A percentile compares a stretch with the other conserved stretches of the same genome.
phyloP scores from a whole-genome alignment of 805 yeast species.

The Lachancea sp. region DNA sequence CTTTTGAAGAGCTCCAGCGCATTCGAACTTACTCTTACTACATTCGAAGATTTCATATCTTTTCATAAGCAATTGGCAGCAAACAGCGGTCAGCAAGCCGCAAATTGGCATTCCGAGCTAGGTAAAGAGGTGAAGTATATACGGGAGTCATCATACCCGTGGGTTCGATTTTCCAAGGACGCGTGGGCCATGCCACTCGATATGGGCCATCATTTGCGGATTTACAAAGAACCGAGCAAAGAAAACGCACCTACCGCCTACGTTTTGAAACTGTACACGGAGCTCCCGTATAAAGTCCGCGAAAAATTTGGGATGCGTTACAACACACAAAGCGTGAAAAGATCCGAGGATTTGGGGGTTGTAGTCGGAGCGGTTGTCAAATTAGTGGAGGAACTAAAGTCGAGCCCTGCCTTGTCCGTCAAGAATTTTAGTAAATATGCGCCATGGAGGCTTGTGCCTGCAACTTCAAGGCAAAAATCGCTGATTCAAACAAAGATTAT shows the following conservation, averaged over 20 bases:
- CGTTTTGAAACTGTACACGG: slow-evolving; percentile 18
- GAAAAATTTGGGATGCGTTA: slow-evolving; percentile 12
- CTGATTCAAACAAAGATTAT: slow-evolving; percentile 11
- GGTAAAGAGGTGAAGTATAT: slow-evolving; percentile 18
- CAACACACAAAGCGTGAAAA: slow-evolving; percentile 13
- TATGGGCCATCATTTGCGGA: slow-evolving; percentile 16
- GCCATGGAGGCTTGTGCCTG: slow-evolving; percentile 30
- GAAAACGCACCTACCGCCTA: slow-evolving; percentile 4
- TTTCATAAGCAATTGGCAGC: slow-evolving; percentile 18
- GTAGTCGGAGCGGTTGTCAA: slow-evolving; percentile 22
- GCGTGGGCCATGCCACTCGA: slow-evolving; percentile 32
- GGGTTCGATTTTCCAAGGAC: slow-evolving; percentile 30
- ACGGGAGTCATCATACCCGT: slow-evolving; percentile 29
- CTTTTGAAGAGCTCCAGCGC: slow-evolving; percentile 17
- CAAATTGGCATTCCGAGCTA: not conserved
- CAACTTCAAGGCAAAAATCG: slow-evolving; percentile 27
- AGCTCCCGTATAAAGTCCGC: slow-evolving; percentile 17
- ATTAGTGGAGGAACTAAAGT: slow-evolving; percentile 18
- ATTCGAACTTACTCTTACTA: slow-evolving; percentile 32
- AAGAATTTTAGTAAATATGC: slow-evolving; percentile 25
- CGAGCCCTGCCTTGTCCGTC: not conserved
- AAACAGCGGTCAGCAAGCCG: not conserved
- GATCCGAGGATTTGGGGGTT: slow-evolving; percentile 10
- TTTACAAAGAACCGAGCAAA: slow-evolving; percentile 19
- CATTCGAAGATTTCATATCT: slow-evolving; percentile 37